Base-by-base conservation (phyloP, 2,329 filamentous ascomycete genomes). In the Clonostachys chloroleuca region DNA sequence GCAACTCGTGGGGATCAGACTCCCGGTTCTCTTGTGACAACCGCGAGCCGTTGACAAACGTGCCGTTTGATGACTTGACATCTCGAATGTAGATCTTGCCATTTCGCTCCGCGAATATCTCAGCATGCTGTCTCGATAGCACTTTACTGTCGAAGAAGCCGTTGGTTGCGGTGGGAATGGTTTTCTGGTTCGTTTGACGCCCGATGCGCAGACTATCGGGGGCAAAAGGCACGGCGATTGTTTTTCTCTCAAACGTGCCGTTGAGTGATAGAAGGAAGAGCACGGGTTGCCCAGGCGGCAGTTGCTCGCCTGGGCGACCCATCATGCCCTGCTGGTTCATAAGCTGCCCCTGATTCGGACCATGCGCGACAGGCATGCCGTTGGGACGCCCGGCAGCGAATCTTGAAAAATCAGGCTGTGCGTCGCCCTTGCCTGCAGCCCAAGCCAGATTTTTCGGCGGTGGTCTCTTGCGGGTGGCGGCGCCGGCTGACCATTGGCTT, bases 121-220 rank as follows among this genome's bases (percentile, higher is more conserved):
- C 94, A 35, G 94, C 94, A 65, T 99, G 94, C 63, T 96, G 91
- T 58, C 94, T 81, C 37, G 94, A 97, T 20, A 99, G 79, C 24
- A 99, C 94, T 68, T 99, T 99, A 45, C 92, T 97, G 66, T 99
- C 94, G 61, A 99, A 99, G 67, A 88, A 99, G 35, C 94, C 94
- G 68, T 99, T 99, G 51, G 85, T 72, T 1, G 90, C 84, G 1
- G 92, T 96, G 0, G 94, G 94, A 12, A 95, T 81, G 0, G 94
- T 97, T 68, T 96, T 97, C 54, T 90, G 89, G 66, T 99, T 99
- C 17, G 94, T 99, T 68, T 99, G 94, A 43, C 94, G 87, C 41
- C 94, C 94, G 60, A 99, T 96, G 52, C 91, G 85, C 44, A 99
- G 75, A 39, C 89, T 87, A n/a, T 97, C 92, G n/a, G 94, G 94